Evolutionary conservation across 2,329 filamentous ascomycete genomes (phyloP).

Genomic region (Teratosphaeriaceae sp.): DNA sequence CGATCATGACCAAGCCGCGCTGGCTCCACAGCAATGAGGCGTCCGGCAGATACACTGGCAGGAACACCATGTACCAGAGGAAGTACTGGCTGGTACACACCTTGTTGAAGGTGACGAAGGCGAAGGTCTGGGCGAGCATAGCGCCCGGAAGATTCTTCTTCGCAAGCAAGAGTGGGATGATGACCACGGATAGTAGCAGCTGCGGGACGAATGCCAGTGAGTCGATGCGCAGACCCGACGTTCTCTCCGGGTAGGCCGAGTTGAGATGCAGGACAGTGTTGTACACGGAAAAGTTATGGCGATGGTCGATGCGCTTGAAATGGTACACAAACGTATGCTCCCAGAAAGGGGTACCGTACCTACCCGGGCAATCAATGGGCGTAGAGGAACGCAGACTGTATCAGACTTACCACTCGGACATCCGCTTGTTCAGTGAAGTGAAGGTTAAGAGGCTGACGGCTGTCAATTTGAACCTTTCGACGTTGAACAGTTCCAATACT

Average conservation of each 20-base stretch:
- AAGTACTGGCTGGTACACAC: slow-evolving; percentile 99
- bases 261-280: slow-evolving; percentile 84
- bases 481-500: slow-evolving; percentile 14
- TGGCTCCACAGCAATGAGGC: slow-evolving; percentile 60
- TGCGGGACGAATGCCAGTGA: slow-evolving; percentile 86
- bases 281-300: slow-evolving; percentile 97
- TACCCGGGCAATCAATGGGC: slow-evolving; percentile 27
- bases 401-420: slow-evolving; percentile 65
- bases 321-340: slow-evolving; percentile 92
- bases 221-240: slow-evolving; percentile 52
- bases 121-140: slow-evolving; percentile 93
- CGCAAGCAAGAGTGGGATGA: slow-evolving; percentile 68
- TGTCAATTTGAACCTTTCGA: slow-evolving; percentile 49
- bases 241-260: slow-evolving; percentile 51
- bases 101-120: slow-evolving; percentile 97
- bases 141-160: slow-evolving; percentile 75
- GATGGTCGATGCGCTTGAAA: slow-evolving; percentile 85
- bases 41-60: slow-evolving; percentile 80
- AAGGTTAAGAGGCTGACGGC: slow-evolving; percentile 67
- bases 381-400: neutral
- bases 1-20: slow-evolving; percentile 56
- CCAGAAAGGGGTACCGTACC: slow-evolving; percentile 74
- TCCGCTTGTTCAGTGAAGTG: slow-evolving; percentile 62
- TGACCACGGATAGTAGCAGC: slow-evolving; percentile 67
- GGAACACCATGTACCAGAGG: slow-evolving; percentile 92